Evolutionary conservation across 805 yeast species (phyloP).

Genomic region (Candida suzukii): DNA sequence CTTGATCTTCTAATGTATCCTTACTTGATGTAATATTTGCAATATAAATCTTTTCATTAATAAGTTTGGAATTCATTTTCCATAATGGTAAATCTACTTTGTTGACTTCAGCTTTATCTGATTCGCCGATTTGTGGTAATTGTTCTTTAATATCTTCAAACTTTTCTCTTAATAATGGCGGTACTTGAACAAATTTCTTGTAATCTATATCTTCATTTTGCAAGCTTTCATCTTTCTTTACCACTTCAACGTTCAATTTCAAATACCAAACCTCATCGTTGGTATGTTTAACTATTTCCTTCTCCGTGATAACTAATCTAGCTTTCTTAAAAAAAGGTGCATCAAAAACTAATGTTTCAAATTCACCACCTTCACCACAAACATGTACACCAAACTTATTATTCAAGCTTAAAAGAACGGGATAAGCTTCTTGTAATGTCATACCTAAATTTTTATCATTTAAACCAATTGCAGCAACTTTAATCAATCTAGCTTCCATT

Average conservation of each 20-base stretch:
- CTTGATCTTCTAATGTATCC: conserved; percentile 35
- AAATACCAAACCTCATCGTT: conserved; percentile 69
- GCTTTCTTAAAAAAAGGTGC: conserved; percentile 72
- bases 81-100: not conserved
- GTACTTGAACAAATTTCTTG: conserved; percentile 16
- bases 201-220: conserved; percentile 11
- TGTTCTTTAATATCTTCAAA: conserved; percentile 24
- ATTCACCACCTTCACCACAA: conserved; percentile 99
- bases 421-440: conserved; percentile 53
- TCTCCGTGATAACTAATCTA: conserved; percentile 34
- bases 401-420: conserved; percentile 52
- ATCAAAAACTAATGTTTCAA: conserved; percentile 87
- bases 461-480: conserved; percentile 91
- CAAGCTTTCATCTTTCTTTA: conserved; percentile 16
- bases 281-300: conserved; percentile 37
- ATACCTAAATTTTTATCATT: conserved; percentile 60
- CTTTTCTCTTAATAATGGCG: conserved; percentile 33
- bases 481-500: conserved; percentile 76
- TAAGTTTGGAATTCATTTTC: conserved; percentile 9
- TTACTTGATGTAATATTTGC: conserved; percentile 34
- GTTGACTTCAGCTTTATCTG: not conserved
- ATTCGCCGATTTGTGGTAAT: not conserved
- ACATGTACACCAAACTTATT: conserved; percentile 73
- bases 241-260: conserved; percentile 45
- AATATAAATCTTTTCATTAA: conserved; percentile 29